phyloP scores from a whole-genome alignment of 441 rosid species.

The Geranium incanum region DNA sequence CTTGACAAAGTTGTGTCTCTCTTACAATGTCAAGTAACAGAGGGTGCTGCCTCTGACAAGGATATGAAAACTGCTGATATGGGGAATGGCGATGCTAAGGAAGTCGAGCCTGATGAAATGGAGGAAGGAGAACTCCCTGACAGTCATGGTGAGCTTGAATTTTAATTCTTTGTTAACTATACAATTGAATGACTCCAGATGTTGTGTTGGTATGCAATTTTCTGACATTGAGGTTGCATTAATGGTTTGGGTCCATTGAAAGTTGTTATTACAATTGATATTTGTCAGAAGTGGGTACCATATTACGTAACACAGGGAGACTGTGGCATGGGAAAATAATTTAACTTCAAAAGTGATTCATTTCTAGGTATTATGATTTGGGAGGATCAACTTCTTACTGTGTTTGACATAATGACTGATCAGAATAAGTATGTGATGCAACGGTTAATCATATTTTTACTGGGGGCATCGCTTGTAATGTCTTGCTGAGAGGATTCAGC shows the following conservation, averaged over 20 bases:
- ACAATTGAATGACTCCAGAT: slow-evolving; percentile 9
- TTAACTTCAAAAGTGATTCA: neutral
- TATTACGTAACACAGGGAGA: neutral
- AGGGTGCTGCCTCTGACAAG: slow-evolving; percentile 79
- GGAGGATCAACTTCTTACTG: neutral
- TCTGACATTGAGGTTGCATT: neutral
- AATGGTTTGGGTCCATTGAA: neutral
- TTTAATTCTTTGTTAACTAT: slow-evolving; percentile 17
- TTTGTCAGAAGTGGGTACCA: neutral
- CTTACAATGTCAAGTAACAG: slow-evolving; percentile 77
- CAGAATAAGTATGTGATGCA: neutral
- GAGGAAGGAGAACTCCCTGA: slow-evolving; percentile 99
- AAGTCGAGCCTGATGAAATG: slow-evolving; percentile 49
- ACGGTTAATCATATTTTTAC: neutral
- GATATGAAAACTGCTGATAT: slow-evolving; percentile 35
- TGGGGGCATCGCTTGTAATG: no score
- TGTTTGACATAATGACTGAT: neutral
- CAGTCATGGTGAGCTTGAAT: slow-evolving; percentile 57
- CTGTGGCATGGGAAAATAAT: neutral
- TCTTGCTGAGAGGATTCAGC: neutral
- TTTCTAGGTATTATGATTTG: neutral
- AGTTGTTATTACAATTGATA: neutral
- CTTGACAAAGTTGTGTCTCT: slow-evolving; percentile 69
- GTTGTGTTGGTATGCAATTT: neutral
- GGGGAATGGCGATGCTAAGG: slow-evolving; percentile 32